Evolutionary conservation across 164 flowering plant species (phyloP).

Genomic region (Vitis rotundifolia): DNA sequence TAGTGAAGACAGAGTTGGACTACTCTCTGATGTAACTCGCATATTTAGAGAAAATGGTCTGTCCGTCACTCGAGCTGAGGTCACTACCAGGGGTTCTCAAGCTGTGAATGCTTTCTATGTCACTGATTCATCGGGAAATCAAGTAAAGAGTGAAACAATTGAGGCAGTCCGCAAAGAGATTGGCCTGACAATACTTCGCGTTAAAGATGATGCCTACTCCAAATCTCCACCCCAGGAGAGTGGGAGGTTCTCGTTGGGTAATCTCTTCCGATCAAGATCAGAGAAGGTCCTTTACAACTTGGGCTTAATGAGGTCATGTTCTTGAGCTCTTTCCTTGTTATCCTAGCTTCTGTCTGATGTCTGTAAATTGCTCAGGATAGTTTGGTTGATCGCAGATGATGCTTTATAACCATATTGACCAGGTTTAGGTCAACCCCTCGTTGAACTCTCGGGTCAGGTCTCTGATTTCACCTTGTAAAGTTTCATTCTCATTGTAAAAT

Average conservation of each 20-base stretch:
- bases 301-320: slow-evolving; percentile 73
- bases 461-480: slow-evolving; percentile 1
- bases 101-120: slow-evolving; percentile 89
- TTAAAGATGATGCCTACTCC: slow-evolving; percentile 55
- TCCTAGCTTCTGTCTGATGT: not conserved
- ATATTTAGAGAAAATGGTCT: slow-evolving; percentile 93
- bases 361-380: slow-evolving; percentile 17
- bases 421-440: slow-evolving; percentile 10
- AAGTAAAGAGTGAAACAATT: slow-evolving; percentile 72
- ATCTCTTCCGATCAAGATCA: slow-evolving; percentile 67
- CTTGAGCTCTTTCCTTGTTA: slow-evolving; percentile 29
- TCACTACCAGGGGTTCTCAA: slow-evolving; percentile 76
- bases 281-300: slow-evolving; percentile 79
- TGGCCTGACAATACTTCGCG: slow-evolving; percentile 61
- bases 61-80: slow-evolving; percentile 85
- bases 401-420: not conserved
- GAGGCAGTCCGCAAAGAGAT: slow-evolving; percentile 78
- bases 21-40: slow-evolving; percentile 84
- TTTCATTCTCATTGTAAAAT: slow-evolving; percentile 2
- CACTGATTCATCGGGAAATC: slow-evolving; percentile 70
- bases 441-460: slow-evolving; percentile 5
- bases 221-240: slow-evolving; percentile 50
- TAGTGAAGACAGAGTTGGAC: slow-evolving; percentile 71
- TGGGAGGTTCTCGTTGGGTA: slow-evolving; percentile 69
- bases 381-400: not conserved